These are phyloP conservation scores for Naganishia vaughanmartiniae DNA, from an alignment of 768 basidiomycete genomes.

Conservation along the genomic window DNA sequence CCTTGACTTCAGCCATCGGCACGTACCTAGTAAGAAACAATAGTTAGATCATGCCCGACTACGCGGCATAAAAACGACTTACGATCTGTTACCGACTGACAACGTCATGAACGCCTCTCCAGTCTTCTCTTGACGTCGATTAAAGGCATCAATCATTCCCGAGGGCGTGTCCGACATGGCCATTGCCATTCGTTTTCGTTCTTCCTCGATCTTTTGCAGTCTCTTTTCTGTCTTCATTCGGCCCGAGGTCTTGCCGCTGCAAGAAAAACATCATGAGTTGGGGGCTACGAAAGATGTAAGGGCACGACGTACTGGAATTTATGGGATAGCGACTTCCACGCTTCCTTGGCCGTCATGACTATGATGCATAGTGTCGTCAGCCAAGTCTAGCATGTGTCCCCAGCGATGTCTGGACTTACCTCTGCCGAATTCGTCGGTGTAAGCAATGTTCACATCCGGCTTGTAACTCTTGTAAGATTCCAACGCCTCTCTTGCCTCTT, in stretches of 20 bases:
- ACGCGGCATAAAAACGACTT: conserved; percentile 42
- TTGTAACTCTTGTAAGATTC: conserved; percentile 91
- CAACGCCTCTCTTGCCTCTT: conserved; percentile 75
- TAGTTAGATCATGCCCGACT: no score
- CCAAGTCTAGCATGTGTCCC: background rate
- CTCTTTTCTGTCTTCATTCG: conserved; percentile 97
- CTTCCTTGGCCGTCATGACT: conserved; percentile 78
- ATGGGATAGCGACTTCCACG: conserved; percentile 96
- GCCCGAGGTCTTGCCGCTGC: conserved; percentile 82
- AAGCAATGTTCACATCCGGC: conserved; percentile 92
- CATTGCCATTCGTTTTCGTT: conserved; percentile 91
- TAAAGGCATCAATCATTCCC: conserved; percentile 92
- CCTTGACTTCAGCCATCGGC: conserved; percentile 21
- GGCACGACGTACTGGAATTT: conserved; percentile 69
- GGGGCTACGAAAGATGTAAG: background rate
- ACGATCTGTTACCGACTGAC: conserved; percentile 90
- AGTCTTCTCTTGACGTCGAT: conserved; percentile 84
- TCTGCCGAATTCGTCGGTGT: conserved; percentile 93
- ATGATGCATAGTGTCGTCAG: background rate
- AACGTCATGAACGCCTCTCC: conserved; percentile 96
- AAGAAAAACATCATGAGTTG: background rate
- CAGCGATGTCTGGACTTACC: conserved; percentile 38
- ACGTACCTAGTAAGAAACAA: conserved; percentile 16
- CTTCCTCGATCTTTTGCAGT: conserved; percentile 94
- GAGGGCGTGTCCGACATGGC: conserved; percentile 90